These are phyloP conservation scores for Saccharomycopsis selenospora DNA, from an alignment of 805 yeast genomes.

Conservation along the genomic window DNA sequence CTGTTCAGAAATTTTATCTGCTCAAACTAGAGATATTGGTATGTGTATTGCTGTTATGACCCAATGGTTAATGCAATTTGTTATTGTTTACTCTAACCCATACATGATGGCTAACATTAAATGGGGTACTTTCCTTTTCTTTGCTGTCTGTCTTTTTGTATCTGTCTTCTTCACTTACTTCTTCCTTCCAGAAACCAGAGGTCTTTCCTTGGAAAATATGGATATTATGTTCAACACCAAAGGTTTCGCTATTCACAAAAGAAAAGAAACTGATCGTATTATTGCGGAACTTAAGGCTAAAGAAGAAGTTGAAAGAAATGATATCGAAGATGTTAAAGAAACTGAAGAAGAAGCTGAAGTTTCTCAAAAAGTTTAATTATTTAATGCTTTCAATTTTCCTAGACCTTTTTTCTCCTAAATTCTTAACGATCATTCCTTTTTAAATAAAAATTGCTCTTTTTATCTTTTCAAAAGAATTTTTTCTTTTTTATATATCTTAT, in stretches of 20 bases:
- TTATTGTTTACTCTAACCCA: constrained; percentile 40
- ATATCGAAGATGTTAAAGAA: constrained; percentile 6
- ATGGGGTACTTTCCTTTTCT: constrained; percentile 41
- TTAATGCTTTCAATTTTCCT: too few relatives aligned
- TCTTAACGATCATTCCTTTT: too few relatives aligned
- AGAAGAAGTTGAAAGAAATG: constrained; percentile 4
- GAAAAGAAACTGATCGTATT: constrained; percentile 9
- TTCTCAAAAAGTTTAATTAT: not conserved
- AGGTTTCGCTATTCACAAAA: constrained; percentile 9
- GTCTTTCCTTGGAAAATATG: constrained; percentile 9
- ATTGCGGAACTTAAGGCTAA: constrained; percentile 8
- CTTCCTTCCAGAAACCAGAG: constrained; percentile 30
- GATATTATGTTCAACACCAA: constrained; percentile 7
- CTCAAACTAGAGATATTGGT: constrained; percentile 36
- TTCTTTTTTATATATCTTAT: too few relatives aligned
- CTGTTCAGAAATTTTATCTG: constrained; percentile 41
- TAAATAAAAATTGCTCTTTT: too few relatives aligned
- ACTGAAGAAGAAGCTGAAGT: constrained; percentile 1
- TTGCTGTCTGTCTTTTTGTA: constrained; percentile 27
- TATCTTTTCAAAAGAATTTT: too few relatives aligned
- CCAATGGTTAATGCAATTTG: constrained; percentile 45
- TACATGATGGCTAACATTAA: constrained; percentile 38
- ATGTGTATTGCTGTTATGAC: constrained; percentile 39
- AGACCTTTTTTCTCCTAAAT: too few relatives aligned
- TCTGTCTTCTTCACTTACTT: constrained; percentile 45